Base-by-base conservation (phyloP, 768 basidiomycete species). In the Leccinum boreale region DNA sequence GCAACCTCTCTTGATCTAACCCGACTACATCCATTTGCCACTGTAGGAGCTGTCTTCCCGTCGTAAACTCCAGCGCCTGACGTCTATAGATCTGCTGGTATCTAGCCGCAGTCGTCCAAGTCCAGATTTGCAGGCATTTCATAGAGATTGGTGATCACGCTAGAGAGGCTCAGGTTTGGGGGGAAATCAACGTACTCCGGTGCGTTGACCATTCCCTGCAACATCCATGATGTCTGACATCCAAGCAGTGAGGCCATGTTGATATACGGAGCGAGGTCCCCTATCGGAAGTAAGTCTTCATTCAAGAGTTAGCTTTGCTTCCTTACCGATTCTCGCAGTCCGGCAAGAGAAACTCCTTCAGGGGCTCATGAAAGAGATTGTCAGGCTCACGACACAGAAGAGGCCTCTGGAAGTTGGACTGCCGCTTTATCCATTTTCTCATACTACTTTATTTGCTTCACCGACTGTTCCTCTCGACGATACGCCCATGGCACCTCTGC, bases 171-270 rank as follows among this genome's bases (percentile, higher is more conserved):
- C 84, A 84, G 1, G 86, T 89, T 10, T 94, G 92, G 91, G 89
- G 89, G 1, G 90, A 93, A 72, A 92, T 94, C 68, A 93, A 94
- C 61, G 81, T 89, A 2, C 74, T 93, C 50, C 80, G 90, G 90
- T 89, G 64, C 35, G 80, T 59, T 50, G 10, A 23, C 33, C n/a
- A 39, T 35, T 33, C 28, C 39, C 36, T 42, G 42, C 44, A 45
- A 39, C 14, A 58, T 46, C 29, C 35, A 48, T 56, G 8, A 48
- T 51, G 29, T 36, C 55, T 67, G 48, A 63, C 50, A 35, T 24
- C 28, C 9, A 28, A 62, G 33, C 65, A 92, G 91, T 59, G 87
- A 86, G 65, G 92, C 92, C 1, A 91, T 94, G 90, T 75, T 91
- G 68, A 85, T 82, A 60, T 94, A 90, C 65, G 91, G 91, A 9